Conservation (phyloP, 352 stramenopile species). For the Phytophthora constricta region DNA sequence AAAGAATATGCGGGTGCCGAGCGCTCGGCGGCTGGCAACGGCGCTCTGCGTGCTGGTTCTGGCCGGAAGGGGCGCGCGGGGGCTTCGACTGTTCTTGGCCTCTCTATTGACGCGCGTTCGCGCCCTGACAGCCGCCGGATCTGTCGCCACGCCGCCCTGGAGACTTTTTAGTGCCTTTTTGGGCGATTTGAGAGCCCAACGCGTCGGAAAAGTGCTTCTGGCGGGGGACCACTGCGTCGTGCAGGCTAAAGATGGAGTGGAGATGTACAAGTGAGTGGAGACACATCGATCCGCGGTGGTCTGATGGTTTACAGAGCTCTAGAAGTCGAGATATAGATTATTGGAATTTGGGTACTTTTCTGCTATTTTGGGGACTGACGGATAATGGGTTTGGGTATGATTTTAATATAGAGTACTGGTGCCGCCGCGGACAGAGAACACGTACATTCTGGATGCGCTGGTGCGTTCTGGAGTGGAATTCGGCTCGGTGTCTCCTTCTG, state of each 20-base stretch:
- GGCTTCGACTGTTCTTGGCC: constrained; percentile 40
- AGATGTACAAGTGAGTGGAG: constrained; percentile 62
- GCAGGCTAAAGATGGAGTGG: constrained; percentile 43
- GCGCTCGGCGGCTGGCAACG: constrained; percentile 41
- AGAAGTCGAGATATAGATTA: constrained; percentile 5
- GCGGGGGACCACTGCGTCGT: constrained; percentile 66
- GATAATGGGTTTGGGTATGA: constrained; percentile 13
- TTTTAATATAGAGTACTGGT: constrained; percentile 61
- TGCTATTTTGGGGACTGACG: constrained; percentile 1
- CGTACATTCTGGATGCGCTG: constrained; percentile 73
- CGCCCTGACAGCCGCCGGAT: constrained; percentile 17
- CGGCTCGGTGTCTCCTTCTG: constrained; percentile 56
- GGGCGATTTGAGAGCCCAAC: constrained; percentile 48
- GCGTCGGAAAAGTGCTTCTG: constrained; percentile 72
- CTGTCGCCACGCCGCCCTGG: constrained; percentile 39
- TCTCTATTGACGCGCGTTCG: constrained; percentile 39
- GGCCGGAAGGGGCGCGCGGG: constrained; percentile 26
- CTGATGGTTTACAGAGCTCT: constrained; percentile 1
- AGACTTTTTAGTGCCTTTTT: constrained; percentile 81
- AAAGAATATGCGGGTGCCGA: constrained; percentile 39
- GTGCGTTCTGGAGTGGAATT: constrained; percentile 74
- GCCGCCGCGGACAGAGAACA: constrained; percentile 73
- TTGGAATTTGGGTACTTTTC: constrained; percentile 17
- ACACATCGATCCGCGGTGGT: not conserved
- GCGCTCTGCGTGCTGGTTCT: constrained; percentile 44